These are phyloP conservation scores for Microascus cirrosus DNA, from an alignment of 2,329 filamentous ascomycete species.

Conservation along the genomic window DNA sequence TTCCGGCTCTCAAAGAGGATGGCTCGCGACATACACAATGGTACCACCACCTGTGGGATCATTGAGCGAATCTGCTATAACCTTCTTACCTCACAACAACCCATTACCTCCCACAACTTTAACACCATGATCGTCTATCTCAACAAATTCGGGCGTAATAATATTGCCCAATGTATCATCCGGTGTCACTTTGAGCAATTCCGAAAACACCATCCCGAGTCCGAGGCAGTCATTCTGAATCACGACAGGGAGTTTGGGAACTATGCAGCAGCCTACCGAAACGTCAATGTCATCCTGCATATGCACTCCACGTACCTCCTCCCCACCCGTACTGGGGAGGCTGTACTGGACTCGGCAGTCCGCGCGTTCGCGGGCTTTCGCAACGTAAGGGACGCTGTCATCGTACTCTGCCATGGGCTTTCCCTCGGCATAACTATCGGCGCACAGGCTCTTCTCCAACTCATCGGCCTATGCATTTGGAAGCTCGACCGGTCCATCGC, in stretches of 20 bases:
- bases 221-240: constrained; percentile 30
- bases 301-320: background rate
- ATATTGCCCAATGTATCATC: constrained; percentile 37
- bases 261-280: background rate
- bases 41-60: background rate
- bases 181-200: constrained; percentile 10
- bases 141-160: constrained; percentile 33
- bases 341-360: constrained; percentile 32
- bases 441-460: constrained; percentile 17
- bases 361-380: constrained; percentile 35
- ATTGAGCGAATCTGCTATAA: constrained; percentile 51
- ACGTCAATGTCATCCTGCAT: background rate
- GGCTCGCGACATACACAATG: background rate
- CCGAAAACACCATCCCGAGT: constrained; percentile 38
- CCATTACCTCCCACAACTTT: constrained; percentile 58
- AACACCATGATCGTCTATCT: constrained; percentile 63
- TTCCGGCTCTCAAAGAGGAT: background rate
- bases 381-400: constrained; percentile 29
- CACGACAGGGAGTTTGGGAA: constrained; percentile 27
- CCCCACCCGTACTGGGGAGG: background rate
- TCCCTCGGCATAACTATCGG: constrained; percentile 20
- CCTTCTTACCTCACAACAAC: constrained; percentile 47
- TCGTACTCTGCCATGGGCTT: constrained; percentile 27
- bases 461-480: constrained; percentile 29
- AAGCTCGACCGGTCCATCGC: constrained; percentile 20